Conservation (phyloP, 2,329 filamentous ascomycete species). For the Fusarium piperis region DNA sequence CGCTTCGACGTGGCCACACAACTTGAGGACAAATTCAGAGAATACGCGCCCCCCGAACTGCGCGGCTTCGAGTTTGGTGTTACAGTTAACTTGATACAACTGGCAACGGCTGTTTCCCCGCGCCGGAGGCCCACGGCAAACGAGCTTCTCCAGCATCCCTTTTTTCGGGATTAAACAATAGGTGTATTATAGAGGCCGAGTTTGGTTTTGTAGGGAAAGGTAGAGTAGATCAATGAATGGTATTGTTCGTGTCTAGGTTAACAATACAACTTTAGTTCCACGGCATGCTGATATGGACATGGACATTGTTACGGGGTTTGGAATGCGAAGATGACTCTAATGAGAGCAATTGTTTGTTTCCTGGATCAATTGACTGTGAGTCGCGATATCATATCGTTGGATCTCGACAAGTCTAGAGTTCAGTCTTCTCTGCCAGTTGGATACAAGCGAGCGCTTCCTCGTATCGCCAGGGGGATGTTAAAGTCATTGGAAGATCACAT, state of each 20-base stretch:
- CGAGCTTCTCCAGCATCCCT: background rate
- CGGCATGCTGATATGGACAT: background rate
- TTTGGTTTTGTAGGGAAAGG: background rate
- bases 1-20: background rate
- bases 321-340: background rate
- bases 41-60: background rate
- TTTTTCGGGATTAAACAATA: background rate
- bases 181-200: background rate
- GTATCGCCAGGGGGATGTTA: too few species aligned
- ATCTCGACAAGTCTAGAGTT: too few species aligned
- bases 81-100: background rate
- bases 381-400: background rate
- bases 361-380: constrained; percentile 7
- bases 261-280: background rate
- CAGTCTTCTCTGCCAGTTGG: too few species aligned
- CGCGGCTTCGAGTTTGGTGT: too few species aligned
- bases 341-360: background rate
- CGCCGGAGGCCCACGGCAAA: background rate
- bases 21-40: background rate
- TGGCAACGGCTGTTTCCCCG: background rate
- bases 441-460: too few species aligned
- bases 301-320: background rate
- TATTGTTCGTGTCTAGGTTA: background rate
- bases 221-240: background rate
- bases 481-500: background rate